Conservation (phyloP, 148 eudicot genomes). For the Pharnaceum exiguum region DNA sequence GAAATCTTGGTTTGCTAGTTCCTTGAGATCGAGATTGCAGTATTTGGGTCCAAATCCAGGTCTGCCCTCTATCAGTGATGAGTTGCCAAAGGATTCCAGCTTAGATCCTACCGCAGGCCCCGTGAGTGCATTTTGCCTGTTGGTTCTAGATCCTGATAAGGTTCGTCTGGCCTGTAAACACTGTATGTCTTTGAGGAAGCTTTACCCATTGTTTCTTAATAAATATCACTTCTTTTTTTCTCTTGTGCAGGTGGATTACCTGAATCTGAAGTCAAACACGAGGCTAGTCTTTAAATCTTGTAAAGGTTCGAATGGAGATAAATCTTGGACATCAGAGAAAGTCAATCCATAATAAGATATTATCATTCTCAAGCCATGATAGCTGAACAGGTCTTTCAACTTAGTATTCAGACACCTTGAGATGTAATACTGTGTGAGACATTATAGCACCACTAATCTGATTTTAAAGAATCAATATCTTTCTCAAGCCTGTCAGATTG, state of each 20-base stretch:
- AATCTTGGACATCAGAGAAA: conserved; percentile 47
- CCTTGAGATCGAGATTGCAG: conserved; percentile 62
- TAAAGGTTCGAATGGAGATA: conserved; percentile 33
- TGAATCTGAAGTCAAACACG: conserved; percentile 69
- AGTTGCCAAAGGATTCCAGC: conserved; percentile 26
- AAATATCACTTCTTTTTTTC: conserved; percentile 4
- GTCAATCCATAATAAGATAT: conserved; percentile 41
- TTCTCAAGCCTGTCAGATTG: no score
- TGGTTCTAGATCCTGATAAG: conserved; percentile 78
- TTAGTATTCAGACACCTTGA: no score
- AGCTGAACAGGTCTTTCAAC: not conserved
- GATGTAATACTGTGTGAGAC: no score
- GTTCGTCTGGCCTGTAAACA: conserved; percentile 19
- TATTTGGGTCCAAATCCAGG: conserved; percentile 77
- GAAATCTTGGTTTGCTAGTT: conserved; percentile 77
- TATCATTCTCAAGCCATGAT: conserved; percentile 8
- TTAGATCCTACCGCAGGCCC: conserved; percentile 78
- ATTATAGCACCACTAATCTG: no score
- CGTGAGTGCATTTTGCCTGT: conserved; percentile 63
- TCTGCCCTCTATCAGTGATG: conserved; percentile 48
- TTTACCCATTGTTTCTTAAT: not conserved
- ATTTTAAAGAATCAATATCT: no score
- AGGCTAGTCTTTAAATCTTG: conserved; percentile 36
- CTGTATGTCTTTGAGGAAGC: not conserved
- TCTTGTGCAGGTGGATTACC: conserved; percentile 67